phyloP scores from a whole-genome alignment of 1,284 basidiomycete species.

The Volvariella surrecta region DNA sequence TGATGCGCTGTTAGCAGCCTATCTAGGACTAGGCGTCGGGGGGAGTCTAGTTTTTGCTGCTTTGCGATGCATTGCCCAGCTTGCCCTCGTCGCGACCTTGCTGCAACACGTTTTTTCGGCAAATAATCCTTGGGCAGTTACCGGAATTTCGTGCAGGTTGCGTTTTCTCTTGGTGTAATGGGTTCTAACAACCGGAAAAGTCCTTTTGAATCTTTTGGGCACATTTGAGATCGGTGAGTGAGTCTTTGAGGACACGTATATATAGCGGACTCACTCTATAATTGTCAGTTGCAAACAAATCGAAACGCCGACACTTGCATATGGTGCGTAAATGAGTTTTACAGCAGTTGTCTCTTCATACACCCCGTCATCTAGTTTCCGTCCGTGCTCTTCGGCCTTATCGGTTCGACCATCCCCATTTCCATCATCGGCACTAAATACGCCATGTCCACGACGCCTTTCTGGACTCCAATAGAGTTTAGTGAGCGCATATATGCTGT shows the following conservation, averaged over 20 bases:
- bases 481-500: constrained; percentile 32
- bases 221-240: constrained; percentile 60
- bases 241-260: not conserved
- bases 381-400: constrained; percentile 58
- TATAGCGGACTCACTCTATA: constrained; percentile 5
- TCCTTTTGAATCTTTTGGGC: constrained; percentile 65
- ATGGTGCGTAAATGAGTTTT: constrained; percentile 43
- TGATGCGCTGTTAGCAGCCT: constrained; percentile 54
- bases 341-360: not conserved
- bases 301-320: constrained; percentile 59
- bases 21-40: constrained; percentile 63
- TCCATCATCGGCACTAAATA: constrained; percentile 71
- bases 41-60: constrained; percentile 62
- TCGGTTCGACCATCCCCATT: constrained; percentile 72
- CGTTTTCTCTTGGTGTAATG: not conserved
- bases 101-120: constrained; percentile 71
- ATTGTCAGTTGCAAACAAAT: constrained; percentile 63
- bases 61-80: constrained; percentile 67
- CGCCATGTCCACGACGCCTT: constrained; percentile 69
- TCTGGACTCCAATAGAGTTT: constrained; percentile 78
- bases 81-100: constrained; percentile 62
- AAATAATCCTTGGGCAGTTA: constrained; percentile 66
- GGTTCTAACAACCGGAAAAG: too few relatives aligned
- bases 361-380: constrained; percentile 45
- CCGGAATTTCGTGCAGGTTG: constrained; percentile 59